phyloP scores from a whole-genome alignment of 305 asterid species.

The Solanum hybrid region DNA sequence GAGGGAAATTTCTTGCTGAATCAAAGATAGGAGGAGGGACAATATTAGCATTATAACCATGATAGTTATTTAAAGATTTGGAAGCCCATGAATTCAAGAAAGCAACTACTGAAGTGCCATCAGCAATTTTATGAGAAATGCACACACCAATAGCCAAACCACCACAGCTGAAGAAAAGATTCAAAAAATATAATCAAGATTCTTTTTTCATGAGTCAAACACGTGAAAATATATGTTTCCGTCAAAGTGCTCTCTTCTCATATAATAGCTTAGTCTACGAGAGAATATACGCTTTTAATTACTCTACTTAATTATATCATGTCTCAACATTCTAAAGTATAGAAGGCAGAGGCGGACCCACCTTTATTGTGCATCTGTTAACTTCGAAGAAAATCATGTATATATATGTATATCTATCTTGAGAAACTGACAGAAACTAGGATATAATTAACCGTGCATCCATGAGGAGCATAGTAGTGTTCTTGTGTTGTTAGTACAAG shows the following conservation, averaged over 20 bases:
- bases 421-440: neutral
- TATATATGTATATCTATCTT: too few relatives aligned
- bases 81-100: constrained; percentile 6
- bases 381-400: neutral
- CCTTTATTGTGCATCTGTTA: neutral
- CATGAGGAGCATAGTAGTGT: neutral
- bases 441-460: neutral
- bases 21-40: neutral
- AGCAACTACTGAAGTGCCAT: neutral
- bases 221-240: neutral
- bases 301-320: neutral
- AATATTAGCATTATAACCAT: neutral
- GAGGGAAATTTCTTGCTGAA: neutral
- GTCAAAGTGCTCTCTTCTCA: neutral
- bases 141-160: constrained; percentile 5
- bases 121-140: constrained; percentile 8
- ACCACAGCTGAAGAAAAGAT: neutral
- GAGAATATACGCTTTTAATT: neutral
- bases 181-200: neutral
- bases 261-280: neutral
- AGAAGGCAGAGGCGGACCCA: neutral
- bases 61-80: neutral
- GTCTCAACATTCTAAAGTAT: neutral
- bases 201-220: neutral
- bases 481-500: neutral